Evolutionary conservation across 441 rosid species (phyloP), one percentile per base, ranked within the genome.

Genomic region (Bocquillonia castaneifolia): DNA sequence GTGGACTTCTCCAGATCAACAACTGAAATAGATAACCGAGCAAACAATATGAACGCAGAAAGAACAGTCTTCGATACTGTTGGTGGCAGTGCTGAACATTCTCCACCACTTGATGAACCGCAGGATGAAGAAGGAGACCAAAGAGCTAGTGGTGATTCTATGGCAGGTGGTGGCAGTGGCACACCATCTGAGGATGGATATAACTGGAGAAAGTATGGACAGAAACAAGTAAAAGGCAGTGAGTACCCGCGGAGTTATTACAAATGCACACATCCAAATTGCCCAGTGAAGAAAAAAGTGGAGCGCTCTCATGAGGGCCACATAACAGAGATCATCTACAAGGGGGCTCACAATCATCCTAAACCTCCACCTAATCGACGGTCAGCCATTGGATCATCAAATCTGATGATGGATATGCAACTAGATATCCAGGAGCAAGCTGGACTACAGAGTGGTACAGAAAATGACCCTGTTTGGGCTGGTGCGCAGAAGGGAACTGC

Each of bases 181-280:
- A 67, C 90, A 18, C 67, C 79, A 54, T 78, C 84, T 3, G 88
- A 88, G 68, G 89, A 88, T 67, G 86, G 86, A 70, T 88, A 80
- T 75, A 88, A 83, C 64, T 86, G 89, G 89, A 80, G 91, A 72
- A 86, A 86, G 60, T 86, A 88, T 66, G 91, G 91, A 29, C 93
- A 86, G 76, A 86, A 88, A 72, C 91, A 86, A 74, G 85, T 88
- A 18, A 82, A 88, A 63, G 88, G 93, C 14, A 88, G 93, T 50
- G 91, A 84, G 71, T 86, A 84, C 68, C 91, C 93, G 6, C 76
- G 93, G 64, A 88, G 90, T 76, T 88, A 87, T 64, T 88, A 84
- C 80, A 88, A 87, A 78, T 87, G 92, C 69, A 85, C 92, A 12
- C 80, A 88, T 77, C 83, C 86, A 39, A 84, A 74, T 62, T 83